Conservation (phyloP, 1,139 yeast species). For the Saccharomycopsis crataegensis region DNA sequence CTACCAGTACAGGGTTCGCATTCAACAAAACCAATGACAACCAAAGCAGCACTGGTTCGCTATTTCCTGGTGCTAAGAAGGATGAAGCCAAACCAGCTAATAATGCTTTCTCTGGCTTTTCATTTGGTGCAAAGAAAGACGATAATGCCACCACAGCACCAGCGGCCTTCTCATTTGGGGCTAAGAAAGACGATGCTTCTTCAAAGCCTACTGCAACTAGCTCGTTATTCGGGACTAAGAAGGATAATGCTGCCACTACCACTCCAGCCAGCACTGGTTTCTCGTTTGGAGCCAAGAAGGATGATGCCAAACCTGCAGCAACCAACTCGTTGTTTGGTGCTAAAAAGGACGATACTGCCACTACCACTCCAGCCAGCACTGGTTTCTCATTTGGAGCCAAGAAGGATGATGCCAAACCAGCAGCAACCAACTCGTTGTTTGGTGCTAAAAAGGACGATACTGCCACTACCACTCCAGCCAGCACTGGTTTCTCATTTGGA, state of each 20-base stretch:
- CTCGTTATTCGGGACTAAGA: conserved; percentile 2
- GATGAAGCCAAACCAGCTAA: conserved; percentile 7
- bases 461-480: conserved; percentile 19
- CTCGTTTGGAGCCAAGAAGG: conserved; percentile 25
- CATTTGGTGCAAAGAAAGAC: conserved; percentile 26
- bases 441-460: conserved; percentile 19
- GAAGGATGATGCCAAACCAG: conserved; percentile 20
- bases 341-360: background rate
- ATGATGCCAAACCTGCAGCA: conserved; percentile 21
- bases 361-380: conserved; percentile 12
- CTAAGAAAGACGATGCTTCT: conserved; percentile 19
- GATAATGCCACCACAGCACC: conserved; percentile 18
- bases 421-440: conserved; percentile 21
- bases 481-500: conserved; percentile 27
- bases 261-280: conserved; percentile 22
- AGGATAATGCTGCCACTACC: conserved; percentile 19
- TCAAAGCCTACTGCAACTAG: background rate
- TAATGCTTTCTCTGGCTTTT: conserved; percentile 20
- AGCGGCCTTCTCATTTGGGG: conserved; percentile 26
- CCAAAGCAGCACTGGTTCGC: conserved; percentile 14
- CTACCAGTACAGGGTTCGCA: background rate
- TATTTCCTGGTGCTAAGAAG: conserved; percentile 22
- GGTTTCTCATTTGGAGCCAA: conserved; percentile 25
- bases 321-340: conserved; percentile 26
- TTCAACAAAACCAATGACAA: background rate